Percentiles rank a stretch among this genome's conserved stretches.
Conservation (phyloP, 768 basidiomycete genomes). For the Auricularia heimuer region DNA sequence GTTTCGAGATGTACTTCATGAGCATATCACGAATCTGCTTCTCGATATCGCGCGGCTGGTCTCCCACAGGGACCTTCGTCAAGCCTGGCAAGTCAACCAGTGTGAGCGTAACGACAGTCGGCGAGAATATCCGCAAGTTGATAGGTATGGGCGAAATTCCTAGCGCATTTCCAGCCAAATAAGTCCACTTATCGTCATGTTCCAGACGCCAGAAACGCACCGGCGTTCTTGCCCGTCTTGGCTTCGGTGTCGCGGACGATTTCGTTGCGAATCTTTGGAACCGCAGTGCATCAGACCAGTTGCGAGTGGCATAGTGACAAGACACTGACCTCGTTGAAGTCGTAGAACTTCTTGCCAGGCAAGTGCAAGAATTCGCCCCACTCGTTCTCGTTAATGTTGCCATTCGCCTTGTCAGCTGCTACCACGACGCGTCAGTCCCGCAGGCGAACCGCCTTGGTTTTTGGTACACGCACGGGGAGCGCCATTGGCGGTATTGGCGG, state of each 20-base stretch:
- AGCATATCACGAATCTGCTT: constrained; percentile 97
- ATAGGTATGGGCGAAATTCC: constrained; percentile 96
- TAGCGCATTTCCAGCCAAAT: constrained; percentile 9
- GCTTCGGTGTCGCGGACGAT: constrained; percentile 95
- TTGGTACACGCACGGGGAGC: constrained; percentile 27
- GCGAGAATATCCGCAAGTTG: constrained; percentile 95
- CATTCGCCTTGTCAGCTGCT: constrained; percentile 28
- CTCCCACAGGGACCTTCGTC: constrained; percentile 90
- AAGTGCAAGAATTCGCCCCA: constrained; percentile 99
- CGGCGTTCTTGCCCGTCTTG: constrained; percentile 95
- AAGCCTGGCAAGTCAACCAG: constrained; percentile 95
- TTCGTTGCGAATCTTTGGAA: constrained; percentile 79
- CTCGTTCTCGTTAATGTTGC: constrained; percentile 83
- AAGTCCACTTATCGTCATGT: background rate
- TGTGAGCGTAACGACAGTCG: constrained; percentile 93
- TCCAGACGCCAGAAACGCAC: constrained; percentile 17
- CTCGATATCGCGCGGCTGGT: constrained; percentile 96
- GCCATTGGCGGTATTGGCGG: constrained; percentile 40
- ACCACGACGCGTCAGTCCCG: background rate
- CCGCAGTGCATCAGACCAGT: background rate
- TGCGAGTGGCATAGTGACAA: background rate
- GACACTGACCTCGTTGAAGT: constrained; percentile 48
- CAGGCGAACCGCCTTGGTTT: background rate
- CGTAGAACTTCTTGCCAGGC: constrained; percentile 94
- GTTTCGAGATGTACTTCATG: constrained; percentile 87